Percentiles rank a stretch among this genome's conserved stretches.
phyloP scores from a whole-genome alignment of 352 stramenopile species.

The Globisporangium mamillatum region DNA sequence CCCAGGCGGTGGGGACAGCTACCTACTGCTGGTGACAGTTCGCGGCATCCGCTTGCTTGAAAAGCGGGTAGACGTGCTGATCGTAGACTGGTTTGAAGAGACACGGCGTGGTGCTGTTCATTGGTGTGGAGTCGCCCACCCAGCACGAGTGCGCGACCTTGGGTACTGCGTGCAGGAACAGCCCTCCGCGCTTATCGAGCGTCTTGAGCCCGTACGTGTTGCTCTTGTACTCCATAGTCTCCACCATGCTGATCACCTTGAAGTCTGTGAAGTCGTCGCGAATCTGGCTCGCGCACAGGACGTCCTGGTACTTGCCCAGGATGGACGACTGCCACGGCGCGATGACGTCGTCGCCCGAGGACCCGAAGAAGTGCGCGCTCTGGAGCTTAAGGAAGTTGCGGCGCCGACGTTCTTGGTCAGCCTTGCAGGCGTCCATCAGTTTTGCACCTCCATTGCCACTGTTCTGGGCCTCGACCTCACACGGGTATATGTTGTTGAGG shows the following conservation, averaged over 20 bases:
- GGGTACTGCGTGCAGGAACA: constrained; percentile 21
- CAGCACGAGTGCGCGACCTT: constrained; percentile 31
- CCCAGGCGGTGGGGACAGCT: too few species aligned
- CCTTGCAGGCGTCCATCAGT: not conserved
- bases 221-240: constrained; percentile 25
- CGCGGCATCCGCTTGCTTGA: not conserved
- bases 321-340: constrained; percentile 39
- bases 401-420: constrained; percentile 23
- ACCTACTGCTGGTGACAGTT: too few species aligned
- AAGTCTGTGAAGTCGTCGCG: constrained; percentile 10
- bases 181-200: constrained; percentile 22
- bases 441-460: too few species aligned
- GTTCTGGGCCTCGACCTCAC: constrained; percentile 3
- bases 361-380: constrained; percentile 37
- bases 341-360: constrained; percentile 29
- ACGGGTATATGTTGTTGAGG: constrained; percentile 33
- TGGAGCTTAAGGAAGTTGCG: constrained; percentile 42
- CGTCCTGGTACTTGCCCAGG: constrained; percentile 32
- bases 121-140: constrained; percentile 15
- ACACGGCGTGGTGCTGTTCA: constrained; percentile 4
- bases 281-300: constrained; percentile 17
- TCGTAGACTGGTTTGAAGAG: constrained; percentile 12
- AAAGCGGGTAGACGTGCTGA: constrained; percentile 12
- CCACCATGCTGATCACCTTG: constrained; percentile 23
- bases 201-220: constrained; percentile 35